Evolutionary conservation across 345 rosid species (phyloP).

Genomic region (Lepidium africanum): DNA sequence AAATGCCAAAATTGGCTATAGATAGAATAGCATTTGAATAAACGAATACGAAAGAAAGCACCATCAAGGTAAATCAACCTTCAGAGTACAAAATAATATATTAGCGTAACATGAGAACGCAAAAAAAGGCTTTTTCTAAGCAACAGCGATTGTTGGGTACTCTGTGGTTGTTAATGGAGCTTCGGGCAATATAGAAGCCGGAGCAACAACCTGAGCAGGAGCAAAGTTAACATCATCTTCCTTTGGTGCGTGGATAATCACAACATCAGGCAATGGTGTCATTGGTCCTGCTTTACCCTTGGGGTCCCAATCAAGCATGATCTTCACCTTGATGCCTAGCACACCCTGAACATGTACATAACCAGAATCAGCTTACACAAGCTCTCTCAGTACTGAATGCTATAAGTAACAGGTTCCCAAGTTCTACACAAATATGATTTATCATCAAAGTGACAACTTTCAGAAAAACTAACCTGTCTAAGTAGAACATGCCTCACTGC

Average conservation of each 20-base stretch:
- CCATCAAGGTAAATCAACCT: no score
- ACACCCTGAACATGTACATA: slow-evolving; percentile 47
- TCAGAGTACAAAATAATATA: no score
- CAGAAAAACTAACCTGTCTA: slow-evolving; percentile 54
- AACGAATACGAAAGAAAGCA: no score
- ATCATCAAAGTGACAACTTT: no score
- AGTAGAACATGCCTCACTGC: slow-evolving; percentile 84
- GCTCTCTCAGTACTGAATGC: no score
- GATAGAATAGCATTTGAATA: no score
- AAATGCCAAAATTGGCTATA: no score
- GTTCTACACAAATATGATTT: background rate
- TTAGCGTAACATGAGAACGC: background rate
- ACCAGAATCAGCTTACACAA: background rate
- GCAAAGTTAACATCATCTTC: slow-evolving; percentile 45
- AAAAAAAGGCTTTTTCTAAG: background rate
- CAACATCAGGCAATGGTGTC: slow-evolving; percentile 74
- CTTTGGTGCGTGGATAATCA: slow-evolving; percentile 74
- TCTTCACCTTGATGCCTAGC: slow-evolving; percentile 80
- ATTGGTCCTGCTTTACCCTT: slow-evolving; percentile 75
- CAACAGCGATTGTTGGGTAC: slow-evolving; percentile 2
- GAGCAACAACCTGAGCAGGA: background rate
- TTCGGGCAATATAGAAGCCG: background rate
- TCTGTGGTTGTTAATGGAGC: background rate
- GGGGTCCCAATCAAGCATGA: slow-evolving; percentile 89
- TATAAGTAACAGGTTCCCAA: background rate